phyloP scores from a whole-genome alignment of 768 basidiomycete species.

The Gyrodon lividus region DNA sequence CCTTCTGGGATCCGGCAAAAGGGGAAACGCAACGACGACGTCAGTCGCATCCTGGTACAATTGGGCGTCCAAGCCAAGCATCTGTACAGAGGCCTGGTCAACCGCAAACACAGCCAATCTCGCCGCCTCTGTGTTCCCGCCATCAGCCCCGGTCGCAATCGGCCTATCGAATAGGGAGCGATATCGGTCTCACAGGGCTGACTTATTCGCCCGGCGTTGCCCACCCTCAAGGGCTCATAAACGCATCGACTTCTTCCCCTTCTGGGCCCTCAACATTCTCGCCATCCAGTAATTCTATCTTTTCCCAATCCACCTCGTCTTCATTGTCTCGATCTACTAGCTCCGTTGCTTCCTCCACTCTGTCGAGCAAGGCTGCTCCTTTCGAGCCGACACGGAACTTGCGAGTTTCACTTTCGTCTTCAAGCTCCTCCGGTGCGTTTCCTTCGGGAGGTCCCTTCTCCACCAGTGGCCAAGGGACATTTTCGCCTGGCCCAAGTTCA shows the following conservation, averaged over 20 bases:
- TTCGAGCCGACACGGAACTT: constrained; percentile 48
- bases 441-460: constrained; percentile 12
- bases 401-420: constrained; percentile 22
- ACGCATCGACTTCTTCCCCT: constrained; percentile 14
- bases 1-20: constrained; percentile 13
- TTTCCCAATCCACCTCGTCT: constrained; percentile 14
- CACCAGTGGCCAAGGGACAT: constrained; percentile 17
- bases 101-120: constrained; percentile 15
- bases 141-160: constrained; percentile 29
- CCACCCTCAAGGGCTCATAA: constrained; percentile 11
- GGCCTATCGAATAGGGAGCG: constrained; percentile 18
- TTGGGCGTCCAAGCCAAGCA: constrained; percentile 19
- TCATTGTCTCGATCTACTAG: constrained; percentile 29
- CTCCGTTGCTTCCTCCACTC: constrained; percentile 34
- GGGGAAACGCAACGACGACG: constrained; percentile 23
- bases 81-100: constrained; percentile 13
- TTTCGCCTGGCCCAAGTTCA: constrained; percentile 9
- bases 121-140: constrained; percentile 26
- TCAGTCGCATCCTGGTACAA: constrained; percentile 29
- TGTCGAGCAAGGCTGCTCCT: constrained; percentile 54
- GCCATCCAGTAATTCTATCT: constrained; percentile 6
- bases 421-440: constrained; percentile 15
- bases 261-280: constrained; percentile 16
- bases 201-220: constrained; percentile 17
- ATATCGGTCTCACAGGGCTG: constrained; percentile 10